phyloP scores from a whole-genome alignment of 345 rosid genomes.

The Durio zibethinus region DNA sequence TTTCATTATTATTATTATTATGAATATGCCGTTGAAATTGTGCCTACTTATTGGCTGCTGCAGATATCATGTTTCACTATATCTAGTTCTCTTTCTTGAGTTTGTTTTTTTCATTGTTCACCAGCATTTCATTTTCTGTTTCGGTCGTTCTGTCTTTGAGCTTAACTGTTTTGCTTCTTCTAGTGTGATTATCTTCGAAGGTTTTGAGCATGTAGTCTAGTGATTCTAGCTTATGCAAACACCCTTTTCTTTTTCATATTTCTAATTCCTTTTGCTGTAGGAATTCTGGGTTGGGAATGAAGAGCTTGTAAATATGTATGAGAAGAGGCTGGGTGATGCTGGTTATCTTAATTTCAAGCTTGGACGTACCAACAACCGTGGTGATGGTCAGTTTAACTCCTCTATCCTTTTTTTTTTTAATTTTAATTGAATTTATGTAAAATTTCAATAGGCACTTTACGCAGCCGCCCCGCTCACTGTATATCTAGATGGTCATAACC shows the following conservation, averaged over 20 bases:
- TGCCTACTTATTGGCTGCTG: too few species aligned
- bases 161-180: too few species aligned
- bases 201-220: too few species aligned
- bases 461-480: neutral
- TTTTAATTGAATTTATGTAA: neutral
- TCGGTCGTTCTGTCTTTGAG: too few species aligned
- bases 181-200: too few species aligned
- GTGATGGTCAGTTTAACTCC: constrained; percentile 56
- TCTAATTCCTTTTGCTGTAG: constrained; percentile 29
- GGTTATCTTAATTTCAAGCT: constrained; percentile 80
- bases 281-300: constrained; percentile 94
- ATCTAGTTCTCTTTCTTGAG: too few species aligned
- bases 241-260: neutral
- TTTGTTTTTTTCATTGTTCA: too few species aligned
- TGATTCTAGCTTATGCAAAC: neutral
- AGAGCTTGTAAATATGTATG: constrained; percentile 77
- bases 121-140: too few species aligned
- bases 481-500: neutral
- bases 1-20: neutral
- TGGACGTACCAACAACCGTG: constrained; percentile 89
- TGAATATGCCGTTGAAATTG: neutral
- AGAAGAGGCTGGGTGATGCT: constrained; percentile 80
- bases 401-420: neutral
- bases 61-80: too few species aligned
- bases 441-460: neutral